Evolutionary conservation across 352 stramenopile species (phyloP), one percentile per base, ranked within the genome.

Genomic region (Phytopythium ostracodes): DNA sequence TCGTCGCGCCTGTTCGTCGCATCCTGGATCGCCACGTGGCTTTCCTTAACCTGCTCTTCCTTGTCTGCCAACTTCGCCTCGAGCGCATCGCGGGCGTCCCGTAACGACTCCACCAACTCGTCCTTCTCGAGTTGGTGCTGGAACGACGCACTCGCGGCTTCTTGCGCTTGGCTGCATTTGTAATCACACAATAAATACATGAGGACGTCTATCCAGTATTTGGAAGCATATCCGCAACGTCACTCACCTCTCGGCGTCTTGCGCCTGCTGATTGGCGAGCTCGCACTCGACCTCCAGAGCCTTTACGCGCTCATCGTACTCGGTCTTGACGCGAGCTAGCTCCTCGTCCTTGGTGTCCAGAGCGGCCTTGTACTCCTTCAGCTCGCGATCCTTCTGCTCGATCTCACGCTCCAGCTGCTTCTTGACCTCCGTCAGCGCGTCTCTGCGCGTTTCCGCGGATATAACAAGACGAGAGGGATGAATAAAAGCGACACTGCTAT

Each of bases 361-460:
- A 3, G 71, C 56, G 8, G 62, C 54, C 49, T 77, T 78, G 4
- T 70, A 47, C 53, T 79, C 67, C 4, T 65, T 63, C 1, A 93
- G 56, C 56, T 79, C 62, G 60, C 68, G 73, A 25, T 93, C 80
- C 38, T 92, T 92, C 10, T 79, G 70, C 52, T 89, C 70, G 2
- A 94, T 72, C 51, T 94, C 81, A 2, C 67, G 62, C 62, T 91
- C 80, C 31, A 91, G 60, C 64, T 93, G 76, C 46, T 76, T 69
- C 67, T 93, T 93, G 24, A 93, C 78, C 31, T 49, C 77, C 64
- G 67, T 77, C 49, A 92, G 59, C 33, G 84, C 84, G 44, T 93
- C 80, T 62, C 73, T 78, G 53, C 17, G 49, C 25, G 42, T 20
- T 50, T 12, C 17, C 20, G 31, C n/a, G n/a, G n/a, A n/a, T n/a